Percentiles rank a stretch among this genome's conserved stretches.
These are phyloP conservation scores for Hibiscus syriacus DNA, from an alignment of 345 rosid genomes.

Conservation along the genomic window DNA sequence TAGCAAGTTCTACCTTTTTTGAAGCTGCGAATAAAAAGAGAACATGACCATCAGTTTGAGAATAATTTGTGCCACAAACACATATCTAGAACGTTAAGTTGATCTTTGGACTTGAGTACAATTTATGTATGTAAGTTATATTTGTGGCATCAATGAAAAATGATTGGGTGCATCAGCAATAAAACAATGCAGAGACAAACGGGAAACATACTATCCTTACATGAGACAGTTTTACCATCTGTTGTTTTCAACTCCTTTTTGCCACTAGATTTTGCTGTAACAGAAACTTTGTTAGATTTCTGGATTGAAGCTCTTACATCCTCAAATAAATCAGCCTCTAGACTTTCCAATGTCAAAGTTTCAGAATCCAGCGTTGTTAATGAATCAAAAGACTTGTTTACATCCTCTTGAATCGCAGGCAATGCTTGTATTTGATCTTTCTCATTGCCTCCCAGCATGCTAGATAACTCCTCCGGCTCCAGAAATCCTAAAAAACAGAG, in stretches of 20 bases:
- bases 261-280: conserved; percentile 20
- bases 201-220: conserved; percentile 37
- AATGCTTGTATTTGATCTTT: conserved; percentile 30
- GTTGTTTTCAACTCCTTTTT: conserved; percentile 21
- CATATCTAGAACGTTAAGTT: background rate
- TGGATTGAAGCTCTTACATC: conserved; percentile 80
- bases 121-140: background rate
- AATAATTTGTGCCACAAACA: background rate
- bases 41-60: conserved; percentile 2
- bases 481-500: conserved; percentile 44
- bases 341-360: conserved; percentile 37
- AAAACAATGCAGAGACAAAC: background rate
- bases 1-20: conserved; percentile 27
- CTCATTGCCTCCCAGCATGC: conserved; percentile 53
- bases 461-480: conserved; percentile 78
- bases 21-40: conserved; percentile 4
- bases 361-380: conserved; percentile 71
- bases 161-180: background rate
- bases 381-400: conserved; percentile 63
- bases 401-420: conserved; percentile 66
- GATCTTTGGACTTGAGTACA: background rate
- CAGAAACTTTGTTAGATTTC: conserved; percentile 39
- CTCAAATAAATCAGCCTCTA: conserved; percentile 49
- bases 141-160: background rate
- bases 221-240: conserved; percentile 21